phyloP scores from a whole-genome alignment of 2,329 filamentous ascomycete genomes.

The Diaporthe amygdali region DNA sequence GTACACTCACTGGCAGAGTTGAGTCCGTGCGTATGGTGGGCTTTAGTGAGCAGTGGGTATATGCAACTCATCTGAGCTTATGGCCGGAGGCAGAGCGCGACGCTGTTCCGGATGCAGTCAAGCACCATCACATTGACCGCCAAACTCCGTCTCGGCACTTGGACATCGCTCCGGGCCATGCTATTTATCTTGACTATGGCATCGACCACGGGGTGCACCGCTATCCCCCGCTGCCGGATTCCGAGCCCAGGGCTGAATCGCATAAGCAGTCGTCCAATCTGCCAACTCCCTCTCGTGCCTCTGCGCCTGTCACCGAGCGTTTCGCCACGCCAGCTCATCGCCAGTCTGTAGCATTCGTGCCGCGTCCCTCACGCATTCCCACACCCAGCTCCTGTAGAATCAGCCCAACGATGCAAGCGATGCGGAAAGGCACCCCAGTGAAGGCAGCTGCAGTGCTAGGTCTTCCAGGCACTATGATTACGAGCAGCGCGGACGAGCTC shows the following conservation, averaged over 20 bases:
- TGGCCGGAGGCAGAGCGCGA: constrained; percentile 20
- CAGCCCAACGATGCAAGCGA: constrained; percentile 14
- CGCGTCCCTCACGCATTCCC: constrained; percentile 16
- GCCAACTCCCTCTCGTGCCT: not conserved
- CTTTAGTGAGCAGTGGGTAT: constrained; percentile 39
- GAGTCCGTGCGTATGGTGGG: constrained; percentile 42
- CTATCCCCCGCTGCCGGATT: constrained; percentile 23
- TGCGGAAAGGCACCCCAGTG: constrained; percentile 17
- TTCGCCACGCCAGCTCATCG: not conserved
- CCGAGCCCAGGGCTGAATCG: constrained; percentile 17
- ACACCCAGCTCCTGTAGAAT: not conserved
- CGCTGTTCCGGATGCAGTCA: not conserved
- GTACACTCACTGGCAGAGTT: constrained; percentile 36
- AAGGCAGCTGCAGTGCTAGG: constrained; percentile 23
- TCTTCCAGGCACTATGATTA: not conserved
- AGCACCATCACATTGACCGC: constrained; percentile 16
- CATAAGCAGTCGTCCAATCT: not conserved
- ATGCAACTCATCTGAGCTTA: constrained; percentile 13
- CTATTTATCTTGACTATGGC: constrained; percentile 23
- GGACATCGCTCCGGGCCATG: constrained; percentile 18
- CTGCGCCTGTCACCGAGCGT: not conserved
- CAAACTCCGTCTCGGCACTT: constrained; percentile 21
- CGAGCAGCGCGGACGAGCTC: not conserved
- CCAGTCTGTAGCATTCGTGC: not conserved
- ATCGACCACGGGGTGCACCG: constrained; percentile 21